These are phyloP conservation scores for Xylaria acuta DNA, from an alignment of 495 filamentous ascomycete genomes.

Conservation along the genomic window DNA sequence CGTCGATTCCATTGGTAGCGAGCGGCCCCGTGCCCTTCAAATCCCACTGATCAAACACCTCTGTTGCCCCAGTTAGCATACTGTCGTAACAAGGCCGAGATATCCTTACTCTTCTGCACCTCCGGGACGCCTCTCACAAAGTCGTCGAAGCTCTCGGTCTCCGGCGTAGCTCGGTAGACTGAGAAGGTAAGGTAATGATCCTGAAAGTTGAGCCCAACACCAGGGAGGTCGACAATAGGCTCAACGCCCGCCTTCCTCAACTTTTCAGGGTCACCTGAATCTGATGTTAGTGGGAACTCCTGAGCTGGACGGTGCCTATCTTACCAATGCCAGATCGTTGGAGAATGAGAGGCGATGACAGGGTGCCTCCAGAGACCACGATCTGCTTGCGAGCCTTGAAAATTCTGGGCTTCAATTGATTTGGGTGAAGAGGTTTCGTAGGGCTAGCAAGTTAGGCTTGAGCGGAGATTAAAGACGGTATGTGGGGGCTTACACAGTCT, in stretches of 20 bases:
- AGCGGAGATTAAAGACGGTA: neutral
- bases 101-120: conserved; percentile 62
- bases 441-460: conserved; percentile 34
- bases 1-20: conserved; percentile 85
- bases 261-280: conserved; percentile 68
- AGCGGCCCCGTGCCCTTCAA: conserved; percentile 78
- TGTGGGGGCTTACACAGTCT: conserved; percentile 47
- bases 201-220: conserved; percentile 84
- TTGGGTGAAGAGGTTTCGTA: conserved; percentile 49
- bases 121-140: conserved; percentile 77
- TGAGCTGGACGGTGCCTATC: neutral
- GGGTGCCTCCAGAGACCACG: conserved; percentile 78
- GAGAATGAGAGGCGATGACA: conserved; percentile 78
- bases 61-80: conserved; percentile 31
- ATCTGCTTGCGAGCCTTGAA: conserved; percentile 80
- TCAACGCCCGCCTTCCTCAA: conserved; percentile 71
- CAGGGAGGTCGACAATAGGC: conserved; percentile 78
- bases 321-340: conserved; percentile 72
- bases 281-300: conserved; percentile 23
- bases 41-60: conserved; percentile 77
- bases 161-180: conserved; percentile 75
- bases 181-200: conserved; percentile 86
- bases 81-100: neutral
- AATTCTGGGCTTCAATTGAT: conserved; percentile 56
- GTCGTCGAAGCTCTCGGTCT: conserved; percentile 80